Base-by-base conservation (phyloP, 495 filamentous ascomycete genomes). In the Penicillium riverlandense region DNA sequence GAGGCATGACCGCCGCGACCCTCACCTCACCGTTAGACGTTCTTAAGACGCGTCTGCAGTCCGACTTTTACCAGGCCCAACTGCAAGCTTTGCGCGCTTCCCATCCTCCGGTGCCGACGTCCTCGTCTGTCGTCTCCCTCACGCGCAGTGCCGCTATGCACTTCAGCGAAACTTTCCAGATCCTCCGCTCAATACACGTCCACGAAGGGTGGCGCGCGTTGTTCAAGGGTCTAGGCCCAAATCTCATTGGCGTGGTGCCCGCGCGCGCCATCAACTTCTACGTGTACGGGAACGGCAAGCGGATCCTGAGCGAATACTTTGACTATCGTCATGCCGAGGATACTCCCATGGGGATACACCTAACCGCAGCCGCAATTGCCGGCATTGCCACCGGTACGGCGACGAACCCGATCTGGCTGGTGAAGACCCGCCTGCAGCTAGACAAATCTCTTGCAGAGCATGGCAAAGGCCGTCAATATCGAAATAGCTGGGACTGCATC, bases 21-120 rank as follows among this genome's bases (percentile, higher is more conserved):
- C 66, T 95, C 8, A 96, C 89, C 0, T 86, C 85, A 4, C 89
- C 89, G 6, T 79, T 96, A 37, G 89, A 96, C 57, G 90, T 96
- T 27, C 75, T 96, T 8, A 92, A 92, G 65, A 95, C 90, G 4
- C 78, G 89, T 7, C 74, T 96, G 4, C 89, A 96, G 61, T 90
- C 86, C 53, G 86, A 92, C 52, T 94, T 90, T 60, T 95, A 95
- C 69, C 86, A 91, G 54, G 66, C 78, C 1, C 86, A 80, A 46
- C 70, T 80, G 12, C 57, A 63, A 35, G 58, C 71, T 8, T 52
- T 60, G 2, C 71, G 77, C n/a, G 50, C 68, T 12, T 58, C 66
- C 11, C 51, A 57, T 14, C 50, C 55, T n/a, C 73, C 72, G 14
- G 65, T 69, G 11, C 44, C 44, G 8, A 36, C 38, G 2, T 58